These are phyloP conservation scores for Phaeomoniella chlamydospora DNA, from an alignment of 2,329 filamentous ascomycete species.

Conservation along the genomic window DNA sequence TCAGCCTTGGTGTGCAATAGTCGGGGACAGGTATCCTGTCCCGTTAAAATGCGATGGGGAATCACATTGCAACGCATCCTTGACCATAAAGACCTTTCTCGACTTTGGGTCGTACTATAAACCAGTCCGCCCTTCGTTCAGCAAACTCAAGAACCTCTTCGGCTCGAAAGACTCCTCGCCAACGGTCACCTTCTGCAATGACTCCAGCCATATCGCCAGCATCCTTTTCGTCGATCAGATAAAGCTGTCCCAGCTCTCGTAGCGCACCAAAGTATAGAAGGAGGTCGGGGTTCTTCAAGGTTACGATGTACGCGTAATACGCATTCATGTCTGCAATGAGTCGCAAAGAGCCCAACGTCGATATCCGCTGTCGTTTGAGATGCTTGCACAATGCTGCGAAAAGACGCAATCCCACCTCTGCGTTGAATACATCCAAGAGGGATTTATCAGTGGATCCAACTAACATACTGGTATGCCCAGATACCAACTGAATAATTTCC, in stretches of 20 bases:
- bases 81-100: slow-evolving; percentile 96
- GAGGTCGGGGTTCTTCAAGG: slow-evolving; percentile 65
- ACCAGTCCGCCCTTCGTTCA: slow-evolving; percentile 89
- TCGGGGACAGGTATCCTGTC: too few relatives aligned
- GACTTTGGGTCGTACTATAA: slow-evolving; percentile 71
- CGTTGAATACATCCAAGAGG: slow-evolving; percentile 96
- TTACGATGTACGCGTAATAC: slow-evolving; percentile 69
- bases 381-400: slow-evolving; percentile 93
- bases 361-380: slow-evolving; percentile 87
- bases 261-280: slow-evolving; percentile 84
- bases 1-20: too few relatives aligned
- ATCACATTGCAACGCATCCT: slow-evolving; percentile 73
- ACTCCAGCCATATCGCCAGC: slow-evolving; percentile 91
- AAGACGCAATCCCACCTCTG: slow-evolving; percentile 84
- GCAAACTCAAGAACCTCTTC: slow-evolving; percentile 98
- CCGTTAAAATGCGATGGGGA: slow-evolving; percentile 2
- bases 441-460: slow-evolving; percentile 93
- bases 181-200: slow-evolving; percentile 81
- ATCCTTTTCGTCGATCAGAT: slow-evolving; percentile 63
- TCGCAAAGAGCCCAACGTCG: slow-evolving; percentile 74
- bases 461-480: slow-evolving; percentile 82
- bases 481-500: slow-evolving; percentile 72
- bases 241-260: slow-evolving; percentile 87
- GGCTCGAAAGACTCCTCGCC: slow-evolving; percentile 80
- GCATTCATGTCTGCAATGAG: slow-evolving; percentile 95